Conservation (phyloP, 2,329 filamentous ascomycete species). For the Sporothrix curviconia region DNA sequence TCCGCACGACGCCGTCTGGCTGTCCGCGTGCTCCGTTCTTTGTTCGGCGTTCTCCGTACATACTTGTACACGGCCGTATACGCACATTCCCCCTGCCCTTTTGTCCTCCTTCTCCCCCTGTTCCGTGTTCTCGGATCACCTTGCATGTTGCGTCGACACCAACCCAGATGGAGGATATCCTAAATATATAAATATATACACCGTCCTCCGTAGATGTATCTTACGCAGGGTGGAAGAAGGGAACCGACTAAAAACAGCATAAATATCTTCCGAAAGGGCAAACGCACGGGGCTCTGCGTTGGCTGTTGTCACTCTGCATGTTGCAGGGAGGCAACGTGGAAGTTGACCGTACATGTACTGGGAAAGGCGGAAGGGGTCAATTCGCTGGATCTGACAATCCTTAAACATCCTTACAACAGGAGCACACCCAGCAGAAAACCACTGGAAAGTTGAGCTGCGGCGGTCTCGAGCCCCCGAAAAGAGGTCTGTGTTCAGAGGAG, state of each 20-base stretch:
- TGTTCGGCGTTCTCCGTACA: background rate
- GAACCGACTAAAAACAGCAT: background rate
- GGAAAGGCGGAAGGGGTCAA: too few relatives aligned
- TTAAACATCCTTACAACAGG: too few relatives aligned
- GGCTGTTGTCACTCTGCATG: background rate
- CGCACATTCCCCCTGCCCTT: background rate
- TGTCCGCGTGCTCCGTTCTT: background rate
- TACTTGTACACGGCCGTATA: background rate
- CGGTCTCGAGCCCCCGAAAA: too few relatives aligned
- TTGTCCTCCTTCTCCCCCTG: background rate
- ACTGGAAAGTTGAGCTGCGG: too few relatives aligned
- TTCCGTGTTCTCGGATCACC: slow-evolving; percentile 12
- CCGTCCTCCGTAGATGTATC: too few relatives aligned
- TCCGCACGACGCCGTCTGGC: too few relatives aligned
- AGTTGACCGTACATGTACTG: too few relatives aligned
- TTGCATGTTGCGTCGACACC: background rate
- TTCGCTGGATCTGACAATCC: too few relatives aligned
- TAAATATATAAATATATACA: too few relatives aligned
- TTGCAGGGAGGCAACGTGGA: too few relatives aligned
- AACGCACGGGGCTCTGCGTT: slow-evolving; percentile 3
- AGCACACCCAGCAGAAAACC: too few relatives aligned
- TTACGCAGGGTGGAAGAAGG: background rate
- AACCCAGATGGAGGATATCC: too few relatives aligned
- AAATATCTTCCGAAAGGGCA: background rate
- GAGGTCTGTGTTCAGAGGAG: background rate